These are phyloP conservation scores for Talaromyces piceae DNA, from an alignment of 2,329 filamentous ascomycete species.

Conservation along the genomic window DNA sequence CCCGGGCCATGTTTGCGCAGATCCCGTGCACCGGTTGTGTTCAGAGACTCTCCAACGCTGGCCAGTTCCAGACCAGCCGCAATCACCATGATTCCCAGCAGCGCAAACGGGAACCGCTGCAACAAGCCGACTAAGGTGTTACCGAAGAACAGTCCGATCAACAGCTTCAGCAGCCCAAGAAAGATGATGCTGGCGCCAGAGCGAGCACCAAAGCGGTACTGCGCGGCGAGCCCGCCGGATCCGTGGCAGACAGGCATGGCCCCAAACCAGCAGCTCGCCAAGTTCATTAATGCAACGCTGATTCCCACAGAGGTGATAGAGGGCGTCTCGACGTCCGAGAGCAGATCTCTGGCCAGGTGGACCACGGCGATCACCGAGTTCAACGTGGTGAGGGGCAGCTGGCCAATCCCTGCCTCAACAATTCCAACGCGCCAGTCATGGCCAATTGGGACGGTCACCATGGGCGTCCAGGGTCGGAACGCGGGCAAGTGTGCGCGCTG, in stretches of 20 bases:
- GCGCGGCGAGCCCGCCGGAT: constrained; percentile 80
- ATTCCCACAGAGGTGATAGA: constrained; percentile 69
- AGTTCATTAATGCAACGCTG: constrained; percentile 77
- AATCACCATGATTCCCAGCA: constrained; percentile 83
- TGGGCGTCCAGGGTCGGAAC: constrained; percentile 56
- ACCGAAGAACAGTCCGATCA: constrained; percentile 68
- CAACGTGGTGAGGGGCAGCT: constrained; percentile 82
- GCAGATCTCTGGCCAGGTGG: constrained; percentile 67
- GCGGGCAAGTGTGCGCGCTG: constrained; percentile 39
- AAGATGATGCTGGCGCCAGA: constrained; percentile 78
- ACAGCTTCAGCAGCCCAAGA: constrained; percentile 66
- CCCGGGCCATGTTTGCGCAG: constrained; percentile 32
- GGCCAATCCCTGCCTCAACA: constrained; percentile 66
- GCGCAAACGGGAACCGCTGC: constrained; percentile 61
- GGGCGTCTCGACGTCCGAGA: constrained; percentile 61
- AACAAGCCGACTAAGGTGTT: constrained; percentile 66
- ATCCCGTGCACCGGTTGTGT: constrained; percentile 61
- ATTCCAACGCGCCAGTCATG: constrained; percentile 48
- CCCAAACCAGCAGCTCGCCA: constrained; percentile 82
- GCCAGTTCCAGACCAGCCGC: constrained; percentile 83
- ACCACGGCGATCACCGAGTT: constrained; percentile 88
- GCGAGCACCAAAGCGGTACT: constrained; percentile 84
- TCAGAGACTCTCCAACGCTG: constrained; percentile 75
- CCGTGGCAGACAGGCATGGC: constrained; percentile 95
- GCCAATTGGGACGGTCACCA: constrained; percentile 39